Evolutionary conservation across 345 rosid genomes (phyloP).

Genomic region (Murraya koenigii): DNA sequence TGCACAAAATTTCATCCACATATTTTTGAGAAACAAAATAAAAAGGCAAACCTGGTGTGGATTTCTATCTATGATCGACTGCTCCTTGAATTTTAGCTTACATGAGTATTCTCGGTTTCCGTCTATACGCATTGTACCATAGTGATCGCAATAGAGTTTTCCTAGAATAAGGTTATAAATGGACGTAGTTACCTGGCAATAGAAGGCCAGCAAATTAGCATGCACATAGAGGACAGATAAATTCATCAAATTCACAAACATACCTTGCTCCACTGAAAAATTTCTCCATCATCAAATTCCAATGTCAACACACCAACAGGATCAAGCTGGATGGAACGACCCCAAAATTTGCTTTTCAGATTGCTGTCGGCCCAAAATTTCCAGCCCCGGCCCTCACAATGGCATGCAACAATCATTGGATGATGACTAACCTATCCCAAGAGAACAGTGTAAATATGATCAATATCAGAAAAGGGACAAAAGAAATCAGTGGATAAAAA

Average conservation of each 20-base stretch:
- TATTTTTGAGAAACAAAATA: neutral
- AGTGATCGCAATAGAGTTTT: conserved; percentile 30
- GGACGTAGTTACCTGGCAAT: conserved; percentile 26
- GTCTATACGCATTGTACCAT: conserved; percentile 36
- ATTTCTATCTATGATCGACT: conserved; percentile 38
- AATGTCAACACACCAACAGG: conserved; percentile 30
- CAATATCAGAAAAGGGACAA: neutral
- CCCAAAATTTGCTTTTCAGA: conserved; percentile 34
- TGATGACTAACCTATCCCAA: conserved; percentile 34
- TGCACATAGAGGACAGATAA: neutral
- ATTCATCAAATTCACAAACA: neutral
- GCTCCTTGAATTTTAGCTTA: conserved; percentile 36
- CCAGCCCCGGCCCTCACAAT: conserved; percentile 34
- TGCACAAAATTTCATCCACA: neutral
- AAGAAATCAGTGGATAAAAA: neutral
- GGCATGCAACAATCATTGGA: conserved; percentile 35
- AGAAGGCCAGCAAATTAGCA: conserved; percentile 3
- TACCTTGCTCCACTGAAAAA: conserved; percentile 33
- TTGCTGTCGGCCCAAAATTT: conserved; percentile 34
- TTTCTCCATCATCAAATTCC: conserved; percentile 37
- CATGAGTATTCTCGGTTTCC: conserved; percentile 28
- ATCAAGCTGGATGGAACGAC: conserved; percentile 34
- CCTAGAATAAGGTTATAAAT: conserved; percentile 37
- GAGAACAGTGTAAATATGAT: neutral
- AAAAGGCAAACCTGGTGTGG: conserved; percentile 31